Evolutionary conservation across 768 basidiomycete genomes (phyloP).

Genomic region (Auricularia cornea): DNA sequence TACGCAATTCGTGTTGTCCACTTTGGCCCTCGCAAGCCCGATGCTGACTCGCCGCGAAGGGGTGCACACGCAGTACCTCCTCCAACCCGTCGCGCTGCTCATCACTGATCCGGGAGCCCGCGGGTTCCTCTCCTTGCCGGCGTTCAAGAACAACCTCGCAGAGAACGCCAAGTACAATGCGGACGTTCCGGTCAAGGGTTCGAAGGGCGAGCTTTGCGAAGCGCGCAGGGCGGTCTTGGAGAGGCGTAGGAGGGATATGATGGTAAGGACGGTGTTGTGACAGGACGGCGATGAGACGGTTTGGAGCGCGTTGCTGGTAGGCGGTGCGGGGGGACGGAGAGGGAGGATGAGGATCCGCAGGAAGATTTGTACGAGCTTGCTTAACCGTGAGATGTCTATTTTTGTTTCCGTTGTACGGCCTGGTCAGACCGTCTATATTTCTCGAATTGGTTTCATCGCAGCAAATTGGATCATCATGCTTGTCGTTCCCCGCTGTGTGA

Average conservation of each 20-base stretch:
- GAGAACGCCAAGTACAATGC: conserved; percentile 45
- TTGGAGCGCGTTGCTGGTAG: background rate
- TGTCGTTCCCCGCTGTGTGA: no score
- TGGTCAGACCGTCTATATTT: no score
- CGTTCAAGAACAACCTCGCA: conserved; percentile 47
- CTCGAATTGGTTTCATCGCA: no score
- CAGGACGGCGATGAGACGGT: background rate
- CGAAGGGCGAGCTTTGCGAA: conserved; percentile 40
- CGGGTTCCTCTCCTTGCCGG: conserved; percentile 34
- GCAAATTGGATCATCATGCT: no score
- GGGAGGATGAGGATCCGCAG: no score
- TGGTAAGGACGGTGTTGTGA: conserved; percentile 31
- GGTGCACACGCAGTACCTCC: conserved; percentile 38
- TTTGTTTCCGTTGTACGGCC: no score
- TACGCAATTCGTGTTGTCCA: conserved; percentile 48
- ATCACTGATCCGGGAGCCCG: conserved; percentile 36
- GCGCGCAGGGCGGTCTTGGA: conserved; percentile 40
- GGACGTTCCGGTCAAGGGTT: conserved; percentile 36
- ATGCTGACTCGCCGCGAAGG: no score
- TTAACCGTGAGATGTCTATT: no score
- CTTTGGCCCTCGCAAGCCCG: no score
- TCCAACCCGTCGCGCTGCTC: conserved; percentile 41
- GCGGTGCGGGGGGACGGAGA: no score
- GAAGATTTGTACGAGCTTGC: no score
- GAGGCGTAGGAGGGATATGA: conserved; percentile 40